Base-by-base conservation (phyloP, 495 filamentous ascomycete species). In the Pyronema domesticum region DNA sequence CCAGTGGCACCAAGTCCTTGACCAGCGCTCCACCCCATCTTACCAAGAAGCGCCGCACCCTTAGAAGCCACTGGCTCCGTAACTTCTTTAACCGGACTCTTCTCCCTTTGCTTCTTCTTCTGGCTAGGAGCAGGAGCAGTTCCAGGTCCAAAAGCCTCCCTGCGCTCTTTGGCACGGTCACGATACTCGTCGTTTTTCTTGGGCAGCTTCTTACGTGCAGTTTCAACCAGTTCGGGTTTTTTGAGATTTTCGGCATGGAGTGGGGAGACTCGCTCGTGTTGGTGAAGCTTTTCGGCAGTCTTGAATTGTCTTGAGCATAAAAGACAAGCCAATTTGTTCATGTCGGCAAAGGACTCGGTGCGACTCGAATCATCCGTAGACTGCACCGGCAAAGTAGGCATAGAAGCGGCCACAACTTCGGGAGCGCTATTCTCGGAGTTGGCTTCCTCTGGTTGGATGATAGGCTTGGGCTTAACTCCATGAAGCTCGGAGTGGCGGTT, bases 11-110 rank as follows among this genome's bases (percentile, higher is more conserved):
- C 89, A 15, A 95, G 71, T 1, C 89, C 89, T 54, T 80, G 74
- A 0, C 88, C 88, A 2, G 77, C 77, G 10, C 74, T 80, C 85
- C 85, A 94, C 13, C 88, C 88, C 85, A 94, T 93, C 70, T 94
- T 94, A 48, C 82, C 80, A 6, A 95, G 75, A 35, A 95, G 70
- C 0, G 82, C 79, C 6, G 85, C 83, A 19, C 88, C 89, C 70
- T 89, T 94, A 23, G 61, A 60, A 5, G 40, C 57, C 34, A 59
- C 56, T 9, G 55, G 57, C 56, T 68, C 54, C 13, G 42, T 4
- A 9, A 19, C 52, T 13, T 54, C 52, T 14, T 66, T 61, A 2
- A 53, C 53, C 3, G 55, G 57, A 9, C 50, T 18, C 13, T 51
- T 51, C 5, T 10, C 13, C 36, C 15, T 3, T 17, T 45, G 33